Evolutionary conservation across 139 green algal genomes (phyloP).

Genomic region (Tetradesmus lagerheimii): DNA sequence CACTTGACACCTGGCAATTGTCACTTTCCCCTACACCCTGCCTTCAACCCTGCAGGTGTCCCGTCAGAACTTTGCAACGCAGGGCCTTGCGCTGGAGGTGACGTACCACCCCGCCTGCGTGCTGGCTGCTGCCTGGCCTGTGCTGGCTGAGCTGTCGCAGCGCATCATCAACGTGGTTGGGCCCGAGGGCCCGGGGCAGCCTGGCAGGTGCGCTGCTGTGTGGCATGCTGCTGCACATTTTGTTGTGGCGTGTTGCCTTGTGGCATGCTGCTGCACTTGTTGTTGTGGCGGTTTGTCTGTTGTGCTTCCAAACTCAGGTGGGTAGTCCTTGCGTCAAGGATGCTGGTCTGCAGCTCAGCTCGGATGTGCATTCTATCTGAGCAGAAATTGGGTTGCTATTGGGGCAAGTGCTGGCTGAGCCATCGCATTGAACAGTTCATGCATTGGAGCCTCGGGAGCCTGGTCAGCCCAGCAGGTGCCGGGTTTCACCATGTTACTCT

Average conservation of each 20-base stretch:
- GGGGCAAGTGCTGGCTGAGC: constrained; percentile 14
- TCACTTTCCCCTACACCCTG: not conserved
- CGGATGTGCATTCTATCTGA: no score
- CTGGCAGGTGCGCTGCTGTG: not conserved
- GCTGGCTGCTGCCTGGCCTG: not conserved
- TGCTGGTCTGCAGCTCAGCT: no score
- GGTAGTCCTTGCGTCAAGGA: no score
- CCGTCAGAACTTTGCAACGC: not conserved
- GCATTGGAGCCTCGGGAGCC: not conserved
- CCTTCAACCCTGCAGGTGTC: constrained; percentile 6
- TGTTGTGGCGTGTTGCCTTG: not conserved
- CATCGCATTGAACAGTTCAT: not conserved
- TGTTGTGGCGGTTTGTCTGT: no score
- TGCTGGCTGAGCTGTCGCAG: constrained; percentile 27
- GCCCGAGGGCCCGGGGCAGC: not conserved
- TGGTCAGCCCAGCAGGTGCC: not conserved
- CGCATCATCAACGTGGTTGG: not conserved
- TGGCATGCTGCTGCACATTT: not conserved
- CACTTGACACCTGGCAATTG: not conserved
- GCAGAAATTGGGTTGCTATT: no score
- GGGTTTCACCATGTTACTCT: no score
- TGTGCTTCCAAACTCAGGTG: no score
- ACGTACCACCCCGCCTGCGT: constrained; percentile 2
- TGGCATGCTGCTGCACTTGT: not conserved
- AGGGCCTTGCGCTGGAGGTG: constrained; percentile 31